Percentiles rank a stretch among this genome's conserved stretches.
Conservation (phyloP, 495 filamentous ascomycete genomes). For the Eremomyces bilateralis region DNA sequence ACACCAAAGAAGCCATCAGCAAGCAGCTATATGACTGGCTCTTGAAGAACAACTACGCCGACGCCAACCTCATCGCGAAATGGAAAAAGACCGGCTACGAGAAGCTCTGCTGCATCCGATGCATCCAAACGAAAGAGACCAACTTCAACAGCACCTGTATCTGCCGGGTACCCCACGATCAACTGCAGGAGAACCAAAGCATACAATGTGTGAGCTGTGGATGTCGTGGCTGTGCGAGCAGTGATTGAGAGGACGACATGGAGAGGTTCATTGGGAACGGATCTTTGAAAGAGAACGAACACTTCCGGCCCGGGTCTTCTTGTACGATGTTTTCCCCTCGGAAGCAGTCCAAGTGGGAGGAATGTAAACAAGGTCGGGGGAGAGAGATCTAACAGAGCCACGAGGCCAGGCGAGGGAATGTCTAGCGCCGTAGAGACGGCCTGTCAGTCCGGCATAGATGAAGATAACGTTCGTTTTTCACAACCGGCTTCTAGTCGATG, state of each 20-base stretch:
- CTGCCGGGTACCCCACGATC: slow-evolving; percentile 81
- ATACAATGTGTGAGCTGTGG: slow-evolving; percentile 95
- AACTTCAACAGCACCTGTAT: slow-evolving; percentile 97
- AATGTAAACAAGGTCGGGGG: no score
- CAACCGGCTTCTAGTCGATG: no score
- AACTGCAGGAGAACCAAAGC: slow-evolving; percentile 74
- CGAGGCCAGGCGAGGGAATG: no score
- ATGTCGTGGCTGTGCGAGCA: slow-evolving; percentile 38
- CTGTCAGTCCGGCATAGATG: no score
- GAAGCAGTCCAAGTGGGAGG: no score
- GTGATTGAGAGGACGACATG: slow-evolving; percentile 1
- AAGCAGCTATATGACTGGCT: slow-evolving; percentile 87
- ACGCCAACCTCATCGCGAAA: slow-evolving; percentile 88
- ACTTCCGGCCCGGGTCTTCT: no score
- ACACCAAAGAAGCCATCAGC: slow-evolving; percentile 87
- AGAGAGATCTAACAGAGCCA: no score
- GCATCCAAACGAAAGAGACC: slow-evolving; percentile 96
- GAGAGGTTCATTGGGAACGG: no score
- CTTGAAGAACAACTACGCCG: slow-evolving; percentile 89
- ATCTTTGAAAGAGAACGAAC: no score
- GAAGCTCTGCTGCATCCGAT: slow-evolving; percentile 80
- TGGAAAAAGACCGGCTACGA: slow-evolving; percentile 99
- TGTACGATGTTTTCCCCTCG: no score
- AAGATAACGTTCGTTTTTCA: no score
- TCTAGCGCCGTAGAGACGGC: no score